These are phyloP conservation scores for Oryza longistaminata DNA, from an alignment of 176 grass and related monocot genomes.

Conservation along the genomic window DNA sequence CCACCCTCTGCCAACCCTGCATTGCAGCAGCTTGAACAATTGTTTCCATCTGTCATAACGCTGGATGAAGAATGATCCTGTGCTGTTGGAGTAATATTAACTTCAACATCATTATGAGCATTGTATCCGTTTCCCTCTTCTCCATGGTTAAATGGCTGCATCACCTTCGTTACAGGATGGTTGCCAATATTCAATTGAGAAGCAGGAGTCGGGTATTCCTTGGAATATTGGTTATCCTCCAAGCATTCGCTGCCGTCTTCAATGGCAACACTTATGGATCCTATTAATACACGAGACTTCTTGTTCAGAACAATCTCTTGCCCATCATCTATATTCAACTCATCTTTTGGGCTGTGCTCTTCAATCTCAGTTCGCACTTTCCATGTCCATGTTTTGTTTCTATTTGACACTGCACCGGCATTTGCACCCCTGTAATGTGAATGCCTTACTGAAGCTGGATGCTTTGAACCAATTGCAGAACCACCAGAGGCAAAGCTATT, in stretches of 20 bases:
- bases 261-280: slow-evolving; percentile 79
- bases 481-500: slow-evolving; percentile 12
- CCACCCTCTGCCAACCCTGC: slow-evolving; percentile 14
- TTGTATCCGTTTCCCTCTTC: slow-evolving; percentile 7
- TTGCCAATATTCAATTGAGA: slow-evolving; percentile 4
- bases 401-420: background rate
- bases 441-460: slow-evolving; percentile 33
- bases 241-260: slow-evolving; percentile 28
- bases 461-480: slow-evolving; percentile 10
- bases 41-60: slow-evolving; percentile 13
- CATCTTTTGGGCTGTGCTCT: slow-evolving; percentile 41
- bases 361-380: slow-evolving; percentile 49
- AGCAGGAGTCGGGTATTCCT: slow-evolving; percentile 27
- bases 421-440: slow-evolving; percentile 50
- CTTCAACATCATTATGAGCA: background rate
- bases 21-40: slow-evolving; percentile 14
- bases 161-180: slow-evolving; percentile 9
- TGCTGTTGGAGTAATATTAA: background rate
- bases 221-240: background rate
- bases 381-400: slow-evolving; percentile 48
- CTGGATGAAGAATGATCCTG: slow-evolving; percentile 4
- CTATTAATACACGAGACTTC: slow-evolving; percentile 66
- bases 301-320: slow-evolving; percentile 22
- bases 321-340: slow-evolving; percentile 31
- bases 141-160: slow-evolving; percentile 16